A percentile compares a stretch with the other conserved stretches of the same genome.
phyloP scores from a whole-genome alignment of 441 rosid genomes.

The Populus hybrid region DNA sequence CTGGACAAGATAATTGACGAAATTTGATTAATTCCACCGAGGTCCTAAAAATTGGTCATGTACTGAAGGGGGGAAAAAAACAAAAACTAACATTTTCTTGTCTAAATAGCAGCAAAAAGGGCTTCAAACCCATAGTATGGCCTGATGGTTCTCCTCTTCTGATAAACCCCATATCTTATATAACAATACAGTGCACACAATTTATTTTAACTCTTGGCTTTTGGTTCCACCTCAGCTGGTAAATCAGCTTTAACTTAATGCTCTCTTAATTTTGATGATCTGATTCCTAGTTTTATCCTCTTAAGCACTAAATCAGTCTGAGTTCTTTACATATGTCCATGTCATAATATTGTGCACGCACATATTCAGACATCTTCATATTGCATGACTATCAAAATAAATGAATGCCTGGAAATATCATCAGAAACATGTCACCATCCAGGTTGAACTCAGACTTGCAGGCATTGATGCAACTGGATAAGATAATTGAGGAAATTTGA shows the following conservation, averaged over 20 bases:
- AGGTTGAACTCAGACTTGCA: neutral
- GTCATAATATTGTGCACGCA: neutral
- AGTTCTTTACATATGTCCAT: neutral
- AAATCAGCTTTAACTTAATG: no score
- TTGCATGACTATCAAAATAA: neutral
- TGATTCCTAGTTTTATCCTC: no score
- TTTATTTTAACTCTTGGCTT: no score
- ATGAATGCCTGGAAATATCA: neutral
- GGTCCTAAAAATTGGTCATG: neutral
- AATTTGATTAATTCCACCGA: neutral
- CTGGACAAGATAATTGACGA: neutral
- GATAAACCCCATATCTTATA: no score
- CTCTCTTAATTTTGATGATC: no score
- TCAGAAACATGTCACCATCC: neutral
- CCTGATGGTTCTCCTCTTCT: no score
- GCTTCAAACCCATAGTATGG: no score
- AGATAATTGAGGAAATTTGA: neutral
- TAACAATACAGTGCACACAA: no score
- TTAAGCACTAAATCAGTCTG: no score
- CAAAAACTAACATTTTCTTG: neutral
- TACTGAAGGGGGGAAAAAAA: neutral
- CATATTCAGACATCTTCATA: neutral
- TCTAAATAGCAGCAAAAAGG: no score
- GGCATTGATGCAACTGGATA: neutral
- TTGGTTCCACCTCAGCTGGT: no score